These are phyloP conservation scores for Cryphonectria carpinicola DNA, from an alignment of 2,329 filamentous ascomycete genomes.

Conservation along the genomic window DNA sequence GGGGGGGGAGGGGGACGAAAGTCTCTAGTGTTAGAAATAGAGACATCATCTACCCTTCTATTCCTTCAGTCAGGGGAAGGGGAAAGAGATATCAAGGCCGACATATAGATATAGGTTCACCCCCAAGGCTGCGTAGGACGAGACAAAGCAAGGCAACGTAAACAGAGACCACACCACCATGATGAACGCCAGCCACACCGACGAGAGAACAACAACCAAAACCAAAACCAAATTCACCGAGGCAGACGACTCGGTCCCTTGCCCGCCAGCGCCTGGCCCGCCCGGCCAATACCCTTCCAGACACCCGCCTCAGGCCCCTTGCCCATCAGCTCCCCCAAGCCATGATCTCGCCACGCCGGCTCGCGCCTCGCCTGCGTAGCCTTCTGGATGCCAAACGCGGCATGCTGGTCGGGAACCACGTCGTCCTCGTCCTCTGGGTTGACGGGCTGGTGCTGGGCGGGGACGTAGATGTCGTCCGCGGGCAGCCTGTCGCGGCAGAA, in stretches of 20 bases:
- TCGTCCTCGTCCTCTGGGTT: slow-evolving; percentile 90
- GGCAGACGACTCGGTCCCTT: slow-evolving; percentile 13
- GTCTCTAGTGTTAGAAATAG: not conserved
- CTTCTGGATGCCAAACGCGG: slow-evolving; percentile 82
- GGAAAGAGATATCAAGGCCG: not conserved
- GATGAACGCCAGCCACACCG: not conserved
- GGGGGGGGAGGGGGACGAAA: no score
- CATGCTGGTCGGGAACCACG: slow-evolving; percentile 85
- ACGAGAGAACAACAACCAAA: not conserved
- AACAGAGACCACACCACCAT: not conserved
- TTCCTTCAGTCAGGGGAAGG: not conserved
- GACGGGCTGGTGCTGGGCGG: slow-evolving; percentile 76
- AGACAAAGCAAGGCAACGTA: not conserved
- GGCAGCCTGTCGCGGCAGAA: slow-evolving; percentile 72
- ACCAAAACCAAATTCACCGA: not conserved
- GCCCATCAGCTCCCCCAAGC: slow-evolving; percentile 71
- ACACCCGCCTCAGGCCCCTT: slow-evolving; percentile 52
- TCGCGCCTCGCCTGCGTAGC: slow-evolving; percentile 75
- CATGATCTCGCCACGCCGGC: slow-evolving; percentile 78
- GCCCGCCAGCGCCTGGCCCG: slow-evolving; percentile 18
- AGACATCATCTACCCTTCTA: not conserved
- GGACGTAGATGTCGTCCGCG: slow-evolving; percentile 83
- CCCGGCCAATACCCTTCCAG: slow-evolving; percentile 31
- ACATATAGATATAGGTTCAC: not conserved
- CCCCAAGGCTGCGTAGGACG: not conserved